Evolutionary conservation across 306 rosid species (phyloP).

Genomic region (Fragaria nilgerrensis): DNA sequence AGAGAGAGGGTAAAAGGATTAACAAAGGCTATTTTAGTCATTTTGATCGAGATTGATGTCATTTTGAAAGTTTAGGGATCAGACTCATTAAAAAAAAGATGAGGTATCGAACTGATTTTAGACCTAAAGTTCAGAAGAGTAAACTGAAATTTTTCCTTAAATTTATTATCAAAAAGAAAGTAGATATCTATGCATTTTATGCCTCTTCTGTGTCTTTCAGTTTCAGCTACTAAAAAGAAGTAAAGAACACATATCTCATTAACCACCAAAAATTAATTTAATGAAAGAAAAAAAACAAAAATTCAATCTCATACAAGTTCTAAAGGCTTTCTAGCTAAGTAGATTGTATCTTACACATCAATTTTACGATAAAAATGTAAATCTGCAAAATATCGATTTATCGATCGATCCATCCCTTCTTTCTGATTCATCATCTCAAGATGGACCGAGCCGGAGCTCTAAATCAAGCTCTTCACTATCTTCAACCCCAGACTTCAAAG

Average conservation of each 20-base stretch:
- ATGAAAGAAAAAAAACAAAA: not conserved
- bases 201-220: not conserved
- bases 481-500: conserved; percentile 16
- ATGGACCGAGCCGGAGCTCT: conserved; percentile 80
- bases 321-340: not conserved
- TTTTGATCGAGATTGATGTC: too few relatives aligned
- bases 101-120: too few relatives aligned
- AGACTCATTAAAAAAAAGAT: too few relatives aligned
- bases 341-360: conserved; percentile 1
- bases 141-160: too few relatives aligned
- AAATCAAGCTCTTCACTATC: conserved; percentile 75
- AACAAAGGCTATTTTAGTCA: too few relatives aligned
- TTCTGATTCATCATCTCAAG: conserved; percentile 30
- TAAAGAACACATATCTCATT: not conserved
- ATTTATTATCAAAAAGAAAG: conserved; percentile 8
- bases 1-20: too few relatives aligned
- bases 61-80: too few relatives aligned
- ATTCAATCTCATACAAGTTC: not conserved
- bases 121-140: too few relatives aligned
- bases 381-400: not conserved
- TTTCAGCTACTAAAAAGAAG: conserved; percentile 9
- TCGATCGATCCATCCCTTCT: not conserved
- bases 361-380: not conserved
- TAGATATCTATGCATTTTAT: conserved; percentile 22
- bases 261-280: not conserved